Evolutionary conservation across 495 filamentous ascomycete species (phyloP), one percentile per base, ranked within the genome.

Genomic region (Hyaloscypha bicolor): DNA sequence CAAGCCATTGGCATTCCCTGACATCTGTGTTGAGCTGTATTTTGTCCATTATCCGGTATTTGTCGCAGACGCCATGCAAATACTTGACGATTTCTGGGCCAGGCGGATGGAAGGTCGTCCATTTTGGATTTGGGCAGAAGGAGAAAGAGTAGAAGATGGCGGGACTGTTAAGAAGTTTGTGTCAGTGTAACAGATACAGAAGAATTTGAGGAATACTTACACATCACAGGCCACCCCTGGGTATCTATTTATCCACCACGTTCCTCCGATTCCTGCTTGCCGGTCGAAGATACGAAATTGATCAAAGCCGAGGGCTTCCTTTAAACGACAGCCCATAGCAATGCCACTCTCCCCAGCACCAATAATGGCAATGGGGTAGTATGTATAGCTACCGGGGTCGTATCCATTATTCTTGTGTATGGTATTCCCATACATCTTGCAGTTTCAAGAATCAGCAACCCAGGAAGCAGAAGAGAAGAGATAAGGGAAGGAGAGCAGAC

Each of bases 271-370:
- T 6, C 82, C 83, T 2, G 83, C 75, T 64, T 87, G 82, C 33
- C 84, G 76, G 3, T 91, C 89, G 72, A 91, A 90, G 64, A 92
- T 82, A 29, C 84, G 74, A 69, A 90, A 86, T 65, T 89, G 85
- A 70, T 88, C 84, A 64, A 86, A 87, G 31, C 82, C 83, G 14
- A 89, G 79, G 55, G 78, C 79, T 60, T 87, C 79, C 65, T 86
- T 87, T 65, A 91, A 71, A 21, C 82, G 81, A 67, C 87, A 89
- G 16, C 82, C 88, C 79, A 89, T 85, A 12, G 86, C 87, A 70
- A 91, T 88, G 3, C 85, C 89, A 0, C 86, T 88, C 75, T 87
- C 86, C 8, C 89, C 89, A 1, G 87, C 86, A 19, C 89, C 89
- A 59, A 86, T 79, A 57, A 85, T 81, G 60, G 81, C 76, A 37